Conservation (phyloP, 2,329 filamentous ascomycete species). For the Apiospora sp. region DNA sequence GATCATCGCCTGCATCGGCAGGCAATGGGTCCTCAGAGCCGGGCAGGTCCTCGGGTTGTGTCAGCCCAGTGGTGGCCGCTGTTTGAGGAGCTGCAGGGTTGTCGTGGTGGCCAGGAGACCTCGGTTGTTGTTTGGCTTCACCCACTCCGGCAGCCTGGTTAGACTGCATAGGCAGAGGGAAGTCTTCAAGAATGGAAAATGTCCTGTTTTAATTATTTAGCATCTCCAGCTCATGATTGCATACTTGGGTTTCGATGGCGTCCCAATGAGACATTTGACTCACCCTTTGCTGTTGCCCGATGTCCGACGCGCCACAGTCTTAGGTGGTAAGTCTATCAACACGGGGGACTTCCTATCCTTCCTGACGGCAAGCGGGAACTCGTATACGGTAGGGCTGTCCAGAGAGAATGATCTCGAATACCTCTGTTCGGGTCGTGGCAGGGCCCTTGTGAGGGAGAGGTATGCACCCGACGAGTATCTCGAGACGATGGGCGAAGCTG, state of each 20-base stretch:
- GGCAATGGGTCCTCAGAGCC: slow-evolving; percentile 49
- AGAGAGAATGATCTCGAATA: slow-evolving; percentile 63
- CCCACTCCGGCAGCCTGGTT: slow-evolving; percentile 36
- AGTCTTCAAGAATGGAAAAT: slow-evolving; percentile 34
- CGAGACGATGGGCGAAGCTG: slow-evolving; percentile 59
- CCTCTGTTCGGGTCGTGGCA: slow-evolving; percentile 59
- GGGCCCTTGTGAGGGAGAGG: slow-evolving; percentile 47
- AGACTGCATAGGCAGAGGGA: slow-evolving; percentile 33
- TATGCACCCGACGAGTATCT: slow-evolving; percentile 55
- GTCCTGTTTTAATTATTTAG: slow-evolving; percentile 36
- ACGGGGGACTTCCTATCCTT: background rate
- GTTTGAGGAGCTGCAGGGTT: slow-evolving; percentile 56
- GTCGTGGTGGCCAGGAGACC: slow-evolving; percentile 37
- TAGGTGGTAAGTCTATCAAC: background rate
- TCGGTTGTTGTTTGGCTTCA: slow-evolving; percentile 39
- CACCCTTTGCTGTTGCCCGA: slow-evolving; percentile 36
- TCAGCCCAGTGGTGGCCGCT: slow-evolving; percentile 49
- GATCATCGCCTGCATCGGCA: slow-evolving; percentile 43
- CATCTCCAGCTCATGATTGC: background rate
- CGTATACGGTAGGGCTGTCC: slow-evolving; percentile 70
- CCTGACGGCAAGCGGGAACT: slow-evolving; percentile 17
- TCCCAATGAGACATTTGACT: slow-evolving; percentile 42
- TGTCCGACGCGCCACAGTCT: slow-evolving; percentile 14
- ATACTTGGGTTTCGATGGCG: slow-evolving; percentile 36
- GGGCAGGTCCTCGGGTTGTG: slow-evolving; percentile 54